Evolutionary conservation across 1,139 yeast species (phyloP), one percentile per base, ranked within the genome.

Genomic region (Taiozyma sp.): DNA sequence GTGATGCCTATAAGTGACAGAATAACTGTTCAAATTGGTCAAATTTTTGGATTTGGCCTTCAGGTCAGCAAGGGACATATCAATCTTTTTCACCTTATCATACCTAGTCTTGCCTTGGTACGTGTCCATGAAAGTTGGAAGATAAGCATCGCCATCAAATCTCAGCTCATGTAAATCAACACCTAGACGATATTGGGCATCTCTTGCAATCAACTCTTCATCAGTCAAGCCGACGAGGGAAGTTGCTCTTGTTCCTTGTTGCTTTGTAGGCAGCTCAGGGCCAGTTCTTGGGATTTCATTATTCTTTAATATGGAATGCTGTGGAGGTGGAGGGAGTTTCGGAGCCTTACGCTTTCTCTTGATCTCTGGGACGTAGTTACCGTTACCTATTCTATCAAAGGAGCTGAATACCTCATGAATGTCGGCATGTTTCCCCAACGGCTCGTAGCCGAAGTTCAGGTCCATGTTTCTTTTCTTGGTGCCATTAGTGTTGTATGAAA

Each of bases 201-300:
- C 90, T 60, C 83, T 65, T 6, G 77, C 81, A 60, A 81, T 68
- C 47, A 85, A 68, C 62, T 85, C 89, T 56, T 80, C 85, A 61
- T 79, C 74, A 4, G 85, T 74, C 87, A 85, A 79, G 3, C 76
- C 84, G 13, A 80, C 76, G 57, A 81, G 76, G 37, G 84, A 78
- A 62, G 81, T 81, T 55, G 81, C 71, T 45, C 80, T 61, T 21
- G 10, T n/a, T 21, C 14, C 19, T 16, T 21, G 30, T 21, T 29
- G 16, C 14, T 34, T 34, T 8, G 26, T 29, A 16, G 44, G n/a
- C n/a, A 34, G 28, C 9, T 24, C 52, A 21, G 29, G 37, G 10
- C 13, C 13, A 5, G 24, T 9, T 13, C 48, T 47, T 6, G 47
- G 43, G 11, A 10, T 26, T 8, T 50, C 59, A 30, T 43, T 50